A percentile compares a stretch with the other conserved stretches of the same genome.
phyloP scores from a whole-genome alignment of 176 grass and related monocot genomes.

The Aegilops longissima region DNA sequence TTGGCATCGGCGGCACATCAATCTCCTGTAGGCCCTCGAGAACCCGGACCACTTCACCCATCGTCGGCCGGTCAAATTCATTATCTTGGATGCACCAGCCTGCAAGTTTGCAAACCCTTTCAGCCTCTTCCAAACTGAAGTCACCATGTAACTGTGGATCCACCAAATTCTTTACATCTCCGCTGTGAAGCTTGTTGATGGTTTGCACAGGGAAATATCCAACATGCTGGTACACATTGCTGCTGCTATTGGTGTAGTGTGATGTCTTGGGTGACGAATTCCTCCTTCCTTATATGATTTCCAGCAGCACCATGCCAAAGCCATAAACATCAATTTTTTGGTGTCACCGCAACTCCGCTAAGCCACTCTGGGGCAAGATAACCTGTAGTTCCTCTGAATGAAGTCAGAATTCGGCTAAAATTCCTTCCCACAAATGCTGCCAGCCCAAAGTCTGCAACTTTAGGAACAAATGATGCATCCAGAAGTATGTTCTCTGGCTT shows the following conservation, averaged over 20 bases:
- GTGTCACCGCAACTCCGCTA: not conserved
- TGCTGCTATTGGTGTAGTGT: not conserved
- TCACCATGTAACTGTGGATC: constrained; percentile 33
- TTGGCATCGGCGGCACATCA: constrained; percentile 45
- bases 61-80: constrained; percentile 29
- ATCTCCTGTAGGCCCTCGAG: constrained; percentile 37
- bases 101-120: not conserved
- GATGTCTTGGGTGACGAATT: not conserved
- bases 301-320: not conserved
- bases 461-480: too few relatives aligned
- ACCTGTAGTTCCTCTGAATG: not conserved
- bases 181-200: not conserved
- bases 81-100: not conserved
- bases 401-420: too few relatives aligned
- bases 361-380: constrained; percentile 8
- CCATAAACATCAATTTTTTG: not conserved
- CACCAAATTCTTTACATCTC: constrained; percentile 33
- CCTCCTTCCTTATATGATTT: not conserved
- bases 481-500: constrained; percentile 1
- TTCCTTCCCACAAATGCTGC: too few relatives aligned
- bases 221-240: not conserved
- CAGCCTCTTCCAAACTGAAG: constrained; percentile 24
- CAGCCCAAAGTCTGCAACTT: too few relatives aligned
- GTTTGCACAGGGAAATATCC: not conserved
- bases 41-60: constrained; percentile 41